Conservation (phyloP, 352 stramenopile species). For the Phytophthora sp. region DNA sequence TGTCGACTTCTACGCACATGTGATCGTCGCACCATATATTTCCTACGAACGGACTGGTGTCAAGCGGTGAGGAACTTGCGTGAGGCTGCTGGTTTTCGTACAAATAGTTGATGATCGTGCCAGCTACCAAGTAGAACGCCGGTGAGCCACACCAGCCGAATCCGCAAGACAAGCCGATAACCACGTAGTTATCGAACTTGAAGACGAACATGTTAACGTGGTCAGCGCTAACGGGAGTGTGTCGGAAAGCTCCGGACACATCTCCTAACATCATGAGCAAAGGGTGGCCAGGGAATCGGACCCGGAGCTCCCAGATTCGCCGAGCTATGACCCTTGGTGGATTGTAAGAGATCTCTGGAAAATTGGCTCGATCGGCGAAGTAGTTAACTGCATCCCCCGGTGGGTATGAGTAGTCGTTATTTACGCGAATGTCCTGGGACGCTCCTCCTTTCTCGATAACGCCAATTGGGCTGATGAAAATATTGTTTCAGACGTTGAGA, state of each 20-base stretch:
- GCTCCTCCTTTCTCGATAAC: background rate
- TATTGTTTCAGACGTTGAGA: background rate
- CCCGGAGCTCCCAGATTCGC: background rate
- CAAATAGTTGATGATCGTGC: background rate
- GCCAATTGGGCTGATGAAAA: constrained; percentile 1
- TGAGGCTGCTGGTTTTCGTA: background rate
- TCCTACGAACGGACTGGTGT: background rate
- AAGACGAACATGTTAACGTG: constrained; percentile 8
- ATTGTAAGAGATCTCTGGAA: background rate
- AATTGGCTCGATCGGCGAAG: background rate
- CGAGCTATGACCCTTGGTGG: background rate
- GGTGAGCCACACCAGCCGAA: constrained; percentile 4
- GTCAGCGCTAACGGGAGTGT: background rate
- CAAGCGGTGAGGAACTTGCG: background rate
- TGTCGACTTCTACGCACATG: background rate
- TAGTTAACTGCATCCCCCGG: background rate
- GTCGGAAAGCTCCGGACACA: background rate
- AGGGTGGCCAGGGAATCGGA: background rate
- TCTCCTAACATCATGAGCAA: constrained; percentile 1
- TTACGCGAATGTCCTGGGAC: background rate
- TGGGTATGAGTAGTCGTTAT: constrained; percentile 2
- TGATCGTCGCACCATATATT: constrained; percentile 8
- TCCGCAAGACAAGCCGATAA: background rate
- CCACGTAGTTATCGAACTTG: background rate
- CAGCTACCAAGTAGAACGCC: background rate